These are phyloP conservation scores for Candida krabiensis DNA, from an alignment of 805 yeast species.

Conservation along the genomic window DNA sequence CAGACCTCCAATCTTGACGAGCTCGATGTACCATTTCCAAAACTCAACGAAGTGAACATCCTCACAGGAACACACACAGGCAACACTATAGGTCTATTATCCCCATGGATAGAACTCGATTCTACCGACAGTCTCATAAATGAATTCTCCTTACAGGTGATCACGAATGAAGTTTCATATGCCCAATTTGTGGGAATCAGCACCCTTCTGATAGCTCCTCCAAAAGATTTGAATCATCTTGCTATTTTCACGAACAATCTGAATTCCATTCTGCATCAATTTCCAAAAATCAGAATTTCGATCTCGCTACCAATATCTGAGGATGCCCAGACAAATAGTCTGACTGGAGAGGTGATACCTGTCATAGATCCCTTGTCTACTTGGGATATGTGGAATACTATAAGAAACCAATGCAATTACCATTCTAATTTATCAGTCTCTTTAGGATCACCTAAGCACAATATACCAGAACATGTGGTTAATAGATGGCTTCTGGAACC, in stretches of 20 bases:
- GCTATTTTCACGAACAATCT: conserved; percentile 49
- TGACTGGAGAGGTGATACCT: conserved; percentile 25
- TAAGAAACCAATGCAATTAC: conserved; percentile 55
- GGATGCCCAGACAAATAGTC: conserved; percentile 31
- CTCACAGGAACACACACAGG: conserved; percentile 42
- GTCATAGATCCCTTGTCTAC: conserved; percentile 51
- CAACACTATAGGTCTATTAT: conserved; percentile 53
- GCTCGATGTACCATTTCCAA: conserved; percentile 41
- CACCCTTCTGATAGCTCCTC: conserved; percentile 62
- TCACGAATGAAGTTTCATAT: conserved; percentile 57
- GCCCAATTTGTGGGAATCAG: conserved; percentile 59
- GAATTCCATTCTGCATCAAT: conserved; percentile 23
- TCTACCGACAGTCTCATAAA: conserved; percentile 48
- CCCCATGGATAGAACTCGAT: conserved; percentile 73
- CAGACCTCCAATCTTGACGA: conserved; percentile 17
- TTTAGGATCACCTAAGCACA: conserved; percentile 66
- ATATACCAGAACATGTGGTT: conserved; percentile 49
- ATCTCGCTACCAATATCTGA: conserved; percentile 52
- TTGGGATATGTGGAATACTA: conserved; percentile 76
- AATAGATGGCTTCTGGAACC: conserved; percentile 73
- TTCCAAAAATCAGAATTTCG: conserved; percentile 40
- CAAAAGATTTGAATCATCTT: conserved; percentile 53
- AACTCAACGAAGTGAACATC: conserved; percentile 41
- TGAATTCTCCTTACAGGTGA: conserved; percentile 54
- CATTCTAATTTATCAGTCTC: conserved; percentile 64